A percentile compares a stretch with the other conserved stretches of the same genome.
phyloP scores from a whole-genome alignment of 2,329 filamentous ascomycete genomes.

The Cyclaneusma minus region DNA sequence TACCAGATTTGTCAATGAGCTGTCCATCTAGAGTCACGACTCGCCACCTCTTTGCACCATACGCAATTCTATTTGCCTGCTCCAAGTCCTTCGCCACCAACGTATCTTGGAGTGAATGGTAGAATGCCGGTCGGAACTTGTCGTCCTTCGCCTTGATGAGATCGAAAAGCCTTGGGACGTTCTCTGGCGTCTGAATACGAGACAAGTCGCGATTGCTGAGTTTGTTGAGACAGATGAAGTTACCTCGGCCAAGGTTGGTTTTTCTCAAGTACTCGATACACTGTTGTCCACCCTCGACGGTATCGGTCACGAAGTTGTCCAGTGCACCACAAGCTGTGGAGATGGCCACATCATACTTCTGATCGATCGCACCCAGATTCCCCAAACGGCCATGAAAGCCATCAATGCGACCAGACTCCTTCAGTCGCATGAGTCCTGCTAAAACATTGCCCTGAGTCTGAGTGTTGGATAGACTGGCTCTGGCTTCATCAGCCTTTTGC shows the following conservation, averaged over 20 bases:
- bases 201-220: conserved; percentile 65
- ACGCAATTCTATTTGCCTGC: conserved; percentile 96
- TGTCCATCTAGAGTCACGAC: conserved; percentile 93
- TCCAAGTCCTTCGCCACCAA: conserved; percentile 81
- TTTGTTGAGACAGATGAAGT: conserved; percentile 92
- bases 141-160: conserved; percentile 80
- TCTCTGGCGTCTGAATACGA: conserved; percentile 74
- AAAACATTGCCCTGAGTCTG: conserved; percentile 91
- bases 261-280: conserved; percentile 96
- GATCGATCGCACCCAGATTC: conserved; percentile 84
- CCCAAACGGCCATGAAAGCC: conserved; percentile 93
- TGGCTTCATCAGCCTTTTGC: conserved; percentile 91
- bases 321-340: conserved; percentile 86
- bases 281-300: conserved; percentile 89
- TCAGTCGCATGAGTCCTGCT: conserved; percentile 81
- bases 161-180: conserved; percentile 84
- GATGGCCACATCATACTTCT: conserved; percentile 93
- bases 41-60: conserved; percentile 84
- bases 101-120: conserved; percentile 88
- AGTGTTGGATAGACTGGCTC: conserved; percentile 74
- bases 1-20: conserved; percentile 94
- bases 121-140: conserved; percentile 80
- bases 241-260: conserved; percentile 90
- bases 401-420: conserved; percentile 90
- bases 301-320: conserved; percentile 94